Conservation (phyloP, 176 grass and related monocot genomes). For the Oryza longistaminata region DNA sequence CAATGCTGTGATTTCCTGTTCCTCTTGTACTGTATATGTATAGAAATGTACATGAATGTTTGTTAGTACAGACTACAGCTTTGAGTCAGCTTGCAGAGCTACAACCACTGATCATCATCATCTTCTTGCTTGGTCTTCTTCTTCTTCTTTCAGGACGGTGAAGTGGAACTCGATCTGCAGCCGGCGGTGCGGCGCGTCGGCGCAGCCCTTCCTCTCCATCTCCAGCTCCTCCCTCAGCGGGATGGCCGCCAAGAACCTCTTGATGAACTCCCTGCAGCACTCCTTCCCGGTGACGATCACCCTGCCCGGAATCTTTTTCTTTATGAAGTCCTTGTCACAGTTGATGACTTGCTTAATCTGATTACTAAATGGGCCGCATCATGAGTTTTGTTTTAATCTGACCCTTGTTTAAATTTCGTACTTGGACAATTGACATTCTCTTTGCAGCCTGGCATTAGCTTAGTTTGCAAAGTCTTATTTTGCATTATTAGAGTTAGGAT, state of each 20-base stretch:
- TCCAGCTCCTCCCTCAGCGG: constrained; percentile 91
- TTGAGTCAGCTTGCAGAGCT: background rate
- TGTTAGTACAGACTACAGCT: constrained; percentile 46
- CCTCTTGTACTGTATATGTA: constrained; percentile 7
- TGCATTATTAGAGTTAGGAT: background rate
- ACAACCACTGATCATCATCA: background rate
- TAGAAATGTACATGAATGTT: constrained; percentile 42
- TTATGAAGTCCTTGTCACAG: background rate
- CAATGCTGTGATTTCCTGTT: background rate
- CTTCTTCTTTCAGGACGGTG: constrained; percentile 43
- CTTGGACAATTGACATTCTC: background rate
- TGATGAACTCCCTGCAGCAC: constrained; percentile 96
- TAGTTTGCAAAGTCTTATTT: background rate
- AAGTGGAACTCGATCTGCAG: constrained; percentile 98
- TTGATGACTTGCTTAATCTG: constrained; percentile 23
- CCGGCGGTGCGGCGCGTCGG: constrained; percentile 63
- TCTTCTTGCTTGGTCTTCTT: background rate
- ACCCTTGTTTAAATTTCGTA: background rate
- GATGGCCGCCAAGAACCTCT: constrained; percentile 86
- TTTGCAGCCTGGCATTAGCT: background rate
- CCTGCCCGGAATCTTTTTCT: constrained; percentile 2
- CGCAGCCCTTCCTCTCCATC: constrained; percentile 60
- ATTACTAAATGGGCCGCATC: background rate
- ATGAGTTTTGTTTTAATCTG: background rate
- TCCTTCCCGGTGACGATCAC: constrained; percentile 78